phyloP scores from a whole-genome alignment of 2,329 filamentous ascomycete genomes.

The Ophiostoma piceae region DNA sequence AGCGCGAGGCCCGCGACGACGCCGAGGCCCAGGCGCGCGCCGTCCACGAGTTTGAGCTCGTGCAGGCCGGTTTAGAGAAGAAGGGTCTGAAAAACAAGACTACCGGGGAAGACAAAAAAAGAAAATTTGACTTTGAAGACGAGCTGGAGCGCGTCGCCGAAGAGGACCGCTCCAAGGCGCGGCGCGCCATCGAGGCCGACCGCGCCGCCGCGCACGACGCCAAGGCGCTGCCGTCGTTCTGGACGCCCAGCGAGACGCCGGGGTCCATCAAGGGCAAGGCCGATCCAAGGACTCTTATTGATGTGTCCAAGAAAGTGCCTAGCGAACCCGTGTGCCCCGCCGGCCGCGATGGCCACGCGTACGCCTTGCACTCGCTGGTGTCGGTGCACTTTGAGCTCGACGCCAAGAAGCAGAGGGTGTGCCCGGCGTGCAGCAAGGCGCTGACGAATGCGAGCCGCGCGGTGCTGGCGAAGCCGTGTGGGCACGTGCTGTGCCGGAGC shows the following conservation, averaged over 20 bases:
- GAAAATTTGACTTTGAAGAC: slow-evolving; percentile 73
- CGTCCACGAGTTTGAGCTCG: slow-evolving; percentile 75
- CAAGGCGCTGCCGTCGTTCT: slow-evolving; percentile 72
- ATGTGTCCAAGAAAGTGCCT: not conserved
- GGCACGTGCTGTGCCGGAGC: slow-evolving; percentile 81
- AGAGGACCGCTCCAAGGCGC: slow-evolving; percentile 65
- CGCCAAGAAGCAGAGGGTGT: slow-evolving; percentile 44
- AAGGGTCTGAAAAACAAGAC: not conserved
- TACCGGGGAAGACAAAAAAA: slow-evolving; percentile 32
- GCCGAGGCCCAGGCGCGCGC: slow-evolving; percentile 66
- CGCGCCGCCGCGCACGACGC: slow-evolving; percentile 61
- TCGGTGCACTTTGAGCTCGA: slow-evolving; percentile 63
- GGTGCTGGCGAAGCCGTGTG: slow-evolving; percentile 78
- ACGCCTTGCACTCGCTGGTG: slow-evolving; percentile 74
- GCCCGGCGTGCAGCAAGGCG: slow-evolving; percentile 79
- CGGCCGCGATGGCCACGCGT: slow-evolving; percentile 43
- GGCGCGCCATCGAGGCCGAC: slow-evolving; percentile 66
- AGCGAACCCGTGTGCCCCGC: slow-evolving; percentile 20
- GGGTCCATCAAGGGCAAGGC: slow-evolving; percentile 32
- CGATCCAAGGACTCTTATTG: not conserved
- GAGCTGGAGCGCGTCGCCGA: slow-evolving; percentile 65
- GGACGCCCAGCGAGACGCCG: slow-evolving; percentile 82
- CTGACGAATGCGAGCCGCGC: slow-evolving; percentile 79
- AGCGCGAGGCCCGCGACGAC: slow-evolving; percentile 55
- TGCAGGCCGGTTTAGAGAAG: slow-evolving; percentile 63